Base-by-base conservation (phyloP, 306 rosid species). In the Macrotyloma uniflorum region DNA sequence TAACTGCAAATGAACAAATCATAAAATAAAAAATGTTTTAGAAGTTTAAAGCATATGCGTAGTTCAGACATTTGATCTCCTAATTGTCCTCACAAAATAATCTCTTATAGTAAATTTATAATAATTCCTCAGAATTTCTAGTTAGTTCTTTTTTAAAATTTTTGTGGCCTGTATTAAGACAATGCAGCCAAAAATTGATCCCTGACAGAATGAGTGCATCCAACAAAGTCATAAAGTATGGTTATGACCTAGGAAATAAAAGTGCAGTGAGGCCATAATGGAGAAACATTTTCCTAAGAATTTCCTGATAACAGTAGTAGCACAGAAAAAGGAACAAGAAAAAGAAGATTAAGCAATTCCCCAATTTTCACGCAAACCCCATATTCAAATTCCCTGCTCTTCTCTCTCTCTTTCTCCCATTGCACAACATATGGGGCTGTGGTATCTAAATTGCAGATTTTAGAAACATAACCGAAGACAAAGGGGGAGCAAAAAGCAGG, bases 321-420 rank as follows among this genome's bases (percentile, higher is more conserved):
- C 55, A 15, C 47, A 42, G 18, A 69, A 68, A 67, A 78, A 55
- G 62, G 22, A 28, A 49, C 4, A 40, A 20, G 23, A 33, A 66
- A 66, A 67, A 80, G n/a, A 43, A 58, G 66, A 26, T 42, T 23
- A 49, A 46, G 5, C 16, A 35, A 57, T 80, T 72, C 65, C 79
- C 79, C 68, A 45, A 50, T 59, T 59, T 61, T 79, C 82, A 82
- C 74, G 82, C 82, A 72, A 82, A 71, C 80, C 62, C 30, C 78
- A 65, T 58, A 61, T 86, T 83, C 84, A 86, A 83, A 84, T 81
- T 74, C 83, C 84, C 82, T 77, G 75, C 68, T 28, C 16, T 22
- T 24, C 15, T 54, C 26, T 24, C 15, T 54, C 70, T 58, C 71
- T 76, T 71, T 71, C 69, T 42, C 72, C 40, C 49, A 28, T 38